Evolutionary conservation across 768 basidiomycete genomes (phyloP), one percentile per base, ranked within the genome.

Genomic region (Phaeotremella fagi): DNA sequence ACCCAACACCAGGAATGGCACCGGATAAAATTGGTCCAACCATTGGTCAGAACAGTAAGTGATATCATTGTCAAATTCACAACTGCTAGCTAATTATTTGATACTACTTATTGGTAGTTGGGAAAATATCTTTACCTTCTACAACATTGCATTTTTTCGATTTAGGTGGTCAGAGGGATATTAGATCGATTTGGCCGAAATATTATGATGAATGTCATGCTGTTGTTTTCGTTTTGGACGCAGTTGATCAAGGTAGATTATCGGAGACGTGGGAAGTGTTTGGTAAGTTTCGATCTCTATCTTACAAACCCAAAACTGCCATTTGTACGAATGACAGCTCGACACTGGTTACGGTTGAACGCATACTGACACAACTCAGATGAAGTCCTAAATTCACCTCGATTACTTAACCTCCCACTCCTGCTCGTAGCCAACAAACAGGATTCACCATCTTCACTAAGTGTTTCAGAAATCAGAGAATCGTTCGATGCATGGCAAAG

Each of bases 141-240:
- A 91, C 90, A 0, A 86, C 94, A 25, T 82, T 98, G 24, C 88
- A 90, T 68, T 97, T 98, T 79, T 95, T 90, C 84, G 95, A 99
- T 70, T 80, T 99, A 9, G 94, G 95, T 11, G 94, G 94, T 0
- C 94, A 98, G 70, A 79, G 86, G 1, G 90, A 92, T 22, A 94
- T 99, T 35, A 81, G 94, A 25, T 85, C 84, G 29, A 94, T 99
- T 60, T 98, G 94, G 92, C 83, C 85, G 3, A 72, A 70, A 49
- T 99, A 99, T 75, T 97, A 94, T 72, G 86, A 89, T 50, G 91
- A 97, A 71, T 95, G 91, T 60, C 94, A 99, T 73, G 94, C 92
- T 6, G 89, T 98, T 41, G 90, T 87, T 35, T 99, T 88, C 64
- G 87, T 98, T 47, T 83, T 99, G 48, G 95, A 99, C 72, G 90